phyloP scores from a whole-genome alignment of 225 moss, liverwort and hornwort species.

The Bryum argenteum region DNA sequence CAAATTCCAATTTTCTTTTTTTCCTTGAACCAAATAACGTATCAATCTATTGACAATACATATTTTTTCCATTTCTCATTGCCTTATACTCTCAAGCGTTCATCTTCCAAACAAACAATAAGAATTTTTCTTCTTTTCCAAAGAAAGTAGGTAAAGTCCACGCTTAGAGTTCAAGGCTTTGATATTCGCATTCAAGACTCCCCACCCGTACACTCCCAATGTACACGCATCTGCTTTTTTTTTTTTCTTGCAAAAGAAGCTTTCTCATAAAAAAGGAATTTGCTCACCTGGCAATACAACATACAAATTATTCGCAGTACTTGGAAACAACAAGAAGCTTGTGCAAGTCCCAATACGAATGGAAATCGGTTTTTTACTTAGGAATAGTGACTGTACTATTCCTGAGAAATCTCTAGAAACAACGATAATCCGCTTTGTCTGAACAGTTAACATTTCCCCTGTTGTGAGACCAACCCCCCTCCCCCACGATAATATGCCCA shows the following conservation, averaged over 20 bases:
- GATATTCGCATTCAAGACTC: background rate
- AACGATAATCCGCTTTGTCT: background rate
- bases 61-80: too few species aligned
- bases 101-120: too few species aligned
- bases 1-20: too few species aligned
- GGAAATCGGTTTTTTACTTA: background rate
- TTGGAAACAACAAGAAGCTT: background rate
- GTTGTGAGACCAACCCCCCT: background rate
- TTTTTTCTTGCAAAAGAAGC: background rate
- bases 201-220: too few species aligned
- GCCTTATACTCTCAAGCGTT: too few species aligned
- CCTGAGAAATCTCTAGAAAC: background rate
- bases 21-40: too few species aligned
- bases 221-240: background rate
- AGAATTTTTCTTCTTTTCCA: too few species aligned
- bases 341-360: background rate
- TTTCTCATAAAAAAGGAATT: background rate
- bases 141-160: background rate
- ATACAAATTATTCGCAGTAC: too few species aligned
- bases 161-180: slow-evolving; percentile 13
- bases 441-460: background rate
- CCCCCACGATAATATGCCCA: too few species aligned
- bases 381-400: background rate
- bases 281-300: background rate
- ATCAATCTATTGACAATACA: too few species aligned